Conservation (phyloP, 257 asterid species). For the Linderniella brevidens region DNA sequence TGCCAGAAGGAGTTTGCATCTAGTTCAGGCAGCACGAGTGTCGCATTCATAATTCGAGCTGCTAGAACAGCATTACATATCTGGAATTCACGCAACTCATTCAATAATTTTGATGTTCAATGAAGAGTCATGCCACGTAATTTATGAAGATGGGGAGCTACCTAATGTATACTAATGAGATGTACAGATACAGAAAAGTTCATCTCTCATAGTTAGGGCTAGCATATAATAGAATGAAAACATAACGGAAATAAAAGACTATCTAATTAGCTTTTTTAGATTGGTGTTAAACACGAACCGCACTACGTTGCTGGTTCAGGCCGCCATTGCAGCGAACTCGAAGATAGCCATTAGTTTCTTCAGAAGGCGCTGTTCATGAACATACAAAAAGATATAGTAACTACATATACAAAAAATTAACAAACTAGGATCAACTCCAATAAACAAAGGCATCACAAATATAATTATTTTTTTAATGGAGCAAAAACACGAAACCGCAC, state of each 20-base stretch:
- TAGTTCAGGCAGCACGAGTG: slow-evolving; percentile 91
- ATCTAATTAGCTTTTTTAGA: too few relatives aligned
- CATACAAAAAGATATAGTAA: slow-evolving; percentile 10
- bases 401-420: slow-evolving; percentile 2
- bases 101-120: slow-evolving; percentile 8
- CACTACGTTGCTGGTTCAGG: slow-evolving; percentile 93
- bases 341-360: slow-evolving; percentile 72
- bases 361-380: slow-evolving; percentile 56
- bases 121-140: slow-evolving; percentile 3
- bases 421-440: neutral
- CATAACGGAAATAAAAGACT: too few relatives aligned
- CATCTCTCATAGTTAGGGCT: too few relatives aligned
- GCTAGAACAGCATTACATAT: slow-evolving; percentile 97
- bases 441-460: too few relatives aligned
- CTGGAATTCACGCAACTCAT: slow-evolving; percentile 20
- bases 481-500: too few relatives aligned
- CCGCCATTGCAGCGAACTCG: slow-evolving; percentile 99
- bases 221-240: too few relatives aligned
- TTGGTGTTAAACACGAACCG: slow-evolving; percentile 22
- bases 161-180: slow-evolving; percentile 4
- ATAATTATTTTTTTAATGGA: too few relatives aligned
- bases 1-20: slow-evolving; percentile 98
- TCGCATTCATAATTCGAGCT: slow-evolving; percentile 96
- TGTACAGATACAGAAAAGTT: too few relatives aligned
- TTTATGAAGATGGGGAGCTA: slow-evolving; percentile 8